Evolutionary conservation across 805 yeast species (phyloP).

Genomic region (Ogataea pignaliae): DNA sequence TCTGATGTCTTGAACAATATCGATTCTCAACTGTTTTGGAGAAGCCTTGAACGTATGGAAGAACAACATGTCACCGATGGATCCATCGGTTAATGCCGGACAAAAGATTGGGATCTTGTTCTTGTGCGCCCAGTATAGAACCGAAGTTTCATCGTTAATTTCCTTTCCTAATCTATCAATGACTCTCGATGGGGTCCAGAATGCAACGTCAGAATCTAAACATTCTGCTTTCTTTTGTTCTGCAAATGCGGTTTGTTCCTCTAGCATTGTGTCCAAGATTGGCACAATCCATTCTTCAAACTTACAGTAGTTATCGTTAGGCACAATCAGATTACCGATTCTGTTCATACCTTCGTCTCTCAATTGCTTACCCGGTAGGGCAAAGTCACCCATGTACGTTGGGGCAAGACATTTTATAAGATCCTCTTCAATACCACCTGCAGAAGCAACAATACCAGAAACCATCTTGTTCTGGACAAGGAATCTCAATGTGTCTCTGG

Average conservation of each 20-base stretch:
- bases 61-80: constrained; percentile 97
- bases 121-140: constrained; percentile 96
- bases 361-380: constrained; percentile 71
- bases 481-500: constrained; percentile 84
- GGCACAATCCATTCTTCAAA: constrained; percentile 99
- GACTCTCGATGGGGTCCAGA: constrained; percentile 93
- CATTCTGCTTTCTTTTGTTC: constrained; percentile 47
- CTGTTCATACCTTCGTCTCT: constrained; percentile 97
- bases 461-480: constrained; percentile 93
- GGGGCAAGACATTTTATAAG: constrained; percentile 95
- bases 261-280: constrained; percentile 75
- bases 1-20: constrained; percentile 92
- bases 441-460: constrained; percentile 92
- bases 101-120: constrained; percentile 95
- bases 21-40: constrained; percentile 84
- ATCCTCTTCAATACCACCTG: constrained; percentile 98
- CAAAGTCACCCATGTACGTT: constrained; percentile 89
- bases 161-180: constrained; percentile 94
- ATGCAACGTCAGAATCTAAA: constrained; percentile 62
- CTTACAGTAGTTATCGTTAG: constrained; percentile 95
- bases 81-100: constrained; percentile 97
- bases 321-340: constrained; percentile 94
- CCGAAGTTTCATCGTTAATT: constrained; percentile 89
- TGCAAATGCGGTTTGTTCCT: constrained; percentile 78
- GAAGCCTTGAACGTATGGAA: constrained; percentile 96